A percentile compares a stretch with the other conserved stretches of the same genome.
Conservation (phyloP, 805 yeast species). For the Isabelozyma heimii region DNA sequence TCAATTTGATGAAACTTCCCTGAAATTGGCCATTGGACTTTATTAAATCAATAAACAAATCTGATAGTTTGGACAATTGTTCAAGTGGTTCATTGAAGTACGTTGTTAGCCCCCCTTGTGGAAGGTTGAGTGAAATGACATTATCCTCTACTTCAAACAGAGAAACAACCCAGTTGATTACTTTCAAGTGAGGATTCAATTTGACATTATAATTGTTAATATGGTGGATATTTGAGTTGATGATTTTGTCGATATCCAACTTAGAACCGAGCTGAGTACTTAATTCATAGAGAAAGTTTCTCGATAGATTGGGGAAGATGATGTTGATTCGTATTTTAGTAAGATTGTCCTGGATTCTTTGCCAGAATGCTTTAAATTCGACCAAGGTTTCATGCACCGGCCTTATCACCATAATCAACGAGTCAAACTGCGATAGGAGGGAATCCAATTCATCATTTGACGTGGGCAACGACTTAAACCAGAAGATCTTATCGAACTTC, state of each 20-base stretch:
- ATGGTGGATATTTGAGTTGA: not conserved
- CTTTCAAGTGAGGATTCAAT: slow-evolving; percentile 38
- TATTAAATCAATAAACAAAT: slow-evolving; percentile 46
- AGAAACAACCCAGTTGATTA: slow-evolving; percentile 44
- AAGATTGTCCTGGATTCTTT: not conserved
- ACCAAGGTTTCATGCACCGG: slow-evolving; percentile 10
- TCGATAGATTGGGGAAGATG: slow-evolving; percentile 36
- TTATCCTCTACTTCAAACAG: slow-evolving; percentile 39
- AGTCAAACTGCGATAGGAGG: slow-evolving; percentile 11
- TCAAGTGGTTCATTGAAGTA: slow-evolving; percentile 45
- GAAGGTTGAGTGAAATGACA: slow-evolving; percentile 40
- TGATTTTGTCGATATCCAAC: slow-evolving; percentile 10
- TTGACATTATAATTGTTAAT: slow-evolving; percentile 7
- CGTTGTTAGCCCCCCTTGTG: slow-evolving; percentile 34
- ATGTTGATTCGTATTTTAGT: slow-evolving; percentile 12
- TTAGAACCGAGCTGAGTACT: slow-evolving; percentile 17
- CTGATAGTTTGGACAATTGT: slow-evolving; percentile 47
- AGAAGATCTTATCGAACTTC: slow-evolving; percentile 46
- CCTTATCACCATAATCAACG: slow-evolving; percentile 15
- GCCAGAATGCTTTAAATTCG: slow-evolving; percentile 1
- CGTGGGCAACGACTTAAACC: slow-evolving; percentile 29
- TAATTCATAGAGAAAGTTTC: slow-evolving; percentile 29
- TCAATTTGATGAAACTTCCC: slow-evolving; percentile 37
- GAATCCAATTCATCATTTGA: slow-evolving; percentile 8
- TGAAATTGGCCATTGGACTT: slow-evolving; percentile 4